Evolutionary conservation across 2,329 filamentous ascomycete genomes (phyloP).

Genomic region (Neonectria coccinea): DNA sequence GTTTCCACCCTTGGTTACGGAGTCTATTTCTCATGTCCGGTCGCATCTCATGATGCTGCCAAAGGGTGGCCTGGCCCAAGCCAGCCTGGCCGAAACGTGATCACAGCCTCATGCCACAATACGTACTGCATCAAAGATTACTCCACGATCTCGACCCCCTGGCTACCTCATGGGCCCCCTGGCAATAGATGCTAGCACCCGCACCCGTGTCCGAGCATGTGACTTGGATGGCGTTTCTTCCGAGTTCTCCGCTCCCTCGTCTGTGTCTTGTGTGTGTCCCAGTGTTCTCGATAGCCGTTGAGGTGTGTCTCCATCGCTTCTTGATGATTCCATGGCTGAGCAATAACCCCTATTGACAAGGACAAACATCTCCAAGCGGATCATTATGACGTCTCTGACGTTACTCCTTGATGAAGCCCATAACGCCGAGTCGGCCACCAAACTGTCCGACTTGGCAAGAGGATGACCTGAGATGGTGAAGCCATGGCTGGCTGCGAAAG

Average conservation of each 20-base stretch:
- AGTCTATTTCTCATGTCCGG: constrained; percentile 3
- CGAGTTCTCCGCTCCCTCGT: background rate
- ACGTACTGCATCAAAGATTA: constrained; percentile 36
- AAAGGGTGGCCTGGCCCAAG: constrained; percentile 21
- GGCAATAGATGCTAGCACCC: constrained; percentile 38
- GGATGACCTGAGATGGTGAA: background rate
- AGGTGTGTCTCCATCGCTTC: background rate
- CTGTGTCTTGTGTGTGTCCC: background rate
- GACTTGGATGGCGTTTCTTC: constrained; percentile 34
- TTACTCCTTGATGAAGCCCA: background rate
- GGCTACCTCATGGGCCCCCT: constrained; percentile 23
- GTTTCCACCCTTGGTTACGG: background rate
- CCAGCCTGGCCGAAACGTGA: constrained; percentile 35
- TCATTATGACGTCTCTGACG: background rate
- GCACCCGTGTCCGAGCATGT: constrained; percentile 43
- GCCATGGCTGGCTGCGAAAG: background rate
- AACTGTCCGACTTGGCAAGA: background rate
- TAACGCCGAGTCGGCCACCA: background rate
- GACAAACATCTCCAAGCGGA: background rate
- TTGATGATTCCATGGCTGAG: background rate
- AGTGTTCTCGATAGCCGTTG: background rate
- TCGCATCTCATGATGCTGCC: constrained; percentile 15
- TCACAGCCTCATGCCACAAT: constrained; percentile 26
- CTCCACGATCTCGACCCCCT: constrained; percentile 40
- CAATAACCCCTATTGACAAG: background rate